Percentiles rank a stretch among this genome's conserved stretches.
phyloP scores from a whole-genome alignment of 2,329 filamentous ascomycete genomes.

The Aspergillus tubingensis region DNA sequence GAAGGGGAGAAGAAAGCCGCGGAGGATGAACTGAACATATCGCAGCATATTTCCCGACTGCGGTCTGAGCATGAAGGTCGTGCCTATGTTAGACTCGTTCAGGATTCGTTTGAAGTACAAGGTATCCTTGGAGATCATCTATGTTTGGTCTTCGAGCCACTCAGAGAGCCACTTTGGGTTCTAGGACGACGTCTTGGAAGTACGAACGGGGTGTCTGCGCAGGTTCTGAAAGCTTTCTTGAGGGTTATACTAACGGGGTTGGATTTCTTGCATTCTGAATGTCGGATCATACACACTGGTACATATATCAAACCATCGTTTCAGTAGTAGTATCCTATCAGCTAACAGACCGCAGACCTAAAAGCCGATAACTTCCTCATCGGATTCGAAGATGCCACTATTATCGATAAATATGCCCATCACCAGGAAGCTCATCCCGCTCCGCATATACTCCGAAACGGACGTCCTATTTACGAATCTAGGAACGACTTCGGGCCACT shows the following conservation, averaged over 20 bases:
- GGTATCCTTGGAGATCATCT: slow-evolving; percentile 32
- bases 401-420: slow-evolving; percentile 27
- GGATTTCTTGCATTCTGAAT: slow-evolving; percentile 45
- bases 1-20: slow-evolving; percentile 15
- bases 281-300: slow-evolving; percentile 45
- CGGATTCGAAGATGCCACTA: slow-evolving; percentile 26
- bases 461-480: slow-evolving; percentile 30
- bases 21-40: slow-evolving; percentile 29
- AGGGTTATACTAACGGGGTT: slow-evolving; percentile 40
- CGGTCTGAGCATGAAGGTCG: slow-evolving; percentile 29
- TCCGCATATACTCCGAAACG: slow-evolving; percentile 24
- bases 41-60: slow-evolving; percentile 25
- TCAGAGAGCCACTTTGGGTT: slow-evolving; percentile 40
- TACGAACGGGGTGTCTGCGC: slow-evolving; percentile 18
- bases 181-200: slow-evolving; percentile 27
- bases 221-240: neutral
- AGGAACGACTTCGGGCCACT: slow-evolving; percentile 29
- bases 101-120: slow-evolving; percentile 32
- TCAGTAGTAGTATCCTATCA: neutral
- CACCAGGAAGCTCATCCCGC: slow-evolving; percentile 24
- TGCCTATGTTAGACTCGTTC: slow-evolving; percentile 21
- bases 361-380: slow-evolving; percentile 45
- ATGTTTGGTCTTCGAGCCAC: slow-evolving; percentile 40
- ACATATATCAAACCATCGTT: neutral
- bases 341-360: slow-evolving; percentile 31